phyloP scores from a whole-genome alignment of 192 early-diverging fungal species.

The Funneliformis geosporum region DNA sequence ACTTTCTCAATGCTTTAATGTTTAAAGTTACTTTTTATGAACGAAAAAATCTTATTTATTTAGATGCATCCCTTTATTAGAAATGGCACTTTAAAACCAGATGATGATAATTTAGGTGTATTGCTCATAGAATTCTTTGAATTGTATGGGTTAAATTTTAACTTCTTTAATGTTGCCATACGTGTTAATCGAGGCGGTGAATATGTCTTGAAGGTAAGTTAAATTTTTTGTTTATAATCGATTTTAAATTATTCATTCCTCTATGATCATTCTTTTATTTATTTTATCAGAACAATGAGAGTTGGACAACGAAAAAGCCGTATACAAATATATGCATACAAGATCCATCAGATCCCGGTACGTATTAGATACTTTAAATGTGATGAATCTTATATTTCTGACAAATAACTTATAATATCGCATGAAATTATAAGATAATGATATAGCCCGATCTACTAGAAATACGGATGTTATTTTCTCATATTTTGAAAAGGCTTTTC shows the following conservation, averaged over 20 bases:
- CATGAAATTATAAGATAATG: background rate
- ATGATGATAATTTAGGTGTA: slow-evolving; percentile 75
- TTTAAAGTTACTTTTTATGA: background rate
- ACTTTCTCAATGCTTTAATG: background rate
- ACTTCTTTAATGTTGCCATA: slow-evolving; percentile 68
- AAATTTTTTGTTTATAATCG: background rate
- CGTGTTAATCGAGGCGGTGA: slow-evolving; percentile 52
- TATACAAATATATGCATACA: slow-evolving; percentile 14
- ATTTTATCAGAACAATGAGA: background rate
- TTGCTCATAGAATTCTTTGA: slow-evolving; percentile 93
- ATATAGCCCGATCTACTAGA: slow-evolving; percentile 11
- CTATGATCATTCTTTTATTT: background rate
- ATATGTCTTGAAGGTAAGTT: slow-evolving; percentile 50
- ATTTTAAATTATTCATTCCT: background rate
- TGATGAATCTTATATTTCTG: background rate
- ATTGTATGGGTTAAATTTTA: slow-evolving; percentile 82
- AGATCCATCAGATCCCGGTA: slow-evolving; percentile 7
- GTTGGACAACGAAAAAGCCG: background rate
- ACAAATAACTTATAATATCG: background rate
- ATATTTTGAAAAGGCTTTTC: background rate
- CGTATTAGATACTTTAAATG: background rate
- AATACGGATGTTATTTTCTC: background rate
- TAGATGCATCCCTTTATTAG: slow-evolving; percentile 82
- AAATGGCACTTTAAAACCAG: slow-evolving; percentile 58
- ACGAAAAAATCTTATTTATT: background rate